Conservation (phyloP, 73 alveolate species). For the Paramecium tetraurelia region DNA sequence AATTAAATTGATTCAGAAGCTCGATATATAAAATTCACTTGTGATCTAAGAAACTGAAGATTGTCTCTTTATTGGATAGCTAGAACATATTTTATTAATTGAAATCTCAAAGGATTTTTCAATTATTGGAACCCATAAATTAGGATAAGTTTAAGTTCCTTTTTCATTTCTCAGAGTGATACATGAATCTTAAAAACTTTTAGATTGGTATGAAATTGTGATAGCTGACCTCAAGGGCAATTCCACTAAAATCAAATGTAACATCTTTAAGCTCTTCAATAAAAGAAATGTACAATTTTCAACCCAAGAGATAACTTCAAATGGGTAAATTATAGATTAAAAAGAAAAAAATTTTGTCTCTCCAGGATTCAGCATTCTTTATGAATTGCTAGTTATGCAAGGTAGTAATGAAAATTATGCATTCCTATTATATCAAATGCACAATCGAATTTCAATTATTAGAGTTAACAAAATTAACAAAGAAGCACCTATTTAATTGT, state of each 20-base stretch:
- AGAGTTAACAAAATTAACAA: background rate
- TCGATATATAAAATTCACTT: background rate
- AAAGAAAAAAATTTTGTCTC: background rate
- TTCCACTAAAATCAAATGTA: background rate
- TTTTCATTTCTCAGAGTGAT: background rate
- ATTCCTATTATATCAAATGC: background rate
- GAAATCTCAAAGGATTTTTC: background rate
- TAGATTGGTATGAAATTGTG: conserved; percentile 24
- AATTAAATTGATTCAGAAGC: background rate
- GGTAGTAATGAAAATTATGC: background rate
- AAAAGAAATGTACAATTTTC: background rate
- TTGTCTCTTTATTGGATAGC: background rate
- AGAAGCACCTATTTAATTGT: background rate
- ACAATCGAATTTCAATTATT: background rate
- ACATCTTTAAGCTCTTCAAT: background rate
- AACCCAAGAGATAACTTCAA: background rate
- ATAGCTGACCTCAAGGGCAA: background rate
- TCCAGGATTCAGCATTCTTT: background rate
- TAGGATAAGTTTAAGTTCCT: background rate
- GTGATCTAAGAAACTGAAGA: background rate
- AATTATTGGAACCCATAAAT: background rate
- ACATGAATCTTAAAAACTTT: background rate
- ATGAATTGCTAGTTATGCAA: background rate
- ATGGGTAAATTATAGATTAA: background rate
- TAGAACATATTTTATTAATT: background rate